Conservation (phyloP, 2,329 filamentous ascomycete genomes). For the Neophaeococcomyces mojaviensis region DNA sequence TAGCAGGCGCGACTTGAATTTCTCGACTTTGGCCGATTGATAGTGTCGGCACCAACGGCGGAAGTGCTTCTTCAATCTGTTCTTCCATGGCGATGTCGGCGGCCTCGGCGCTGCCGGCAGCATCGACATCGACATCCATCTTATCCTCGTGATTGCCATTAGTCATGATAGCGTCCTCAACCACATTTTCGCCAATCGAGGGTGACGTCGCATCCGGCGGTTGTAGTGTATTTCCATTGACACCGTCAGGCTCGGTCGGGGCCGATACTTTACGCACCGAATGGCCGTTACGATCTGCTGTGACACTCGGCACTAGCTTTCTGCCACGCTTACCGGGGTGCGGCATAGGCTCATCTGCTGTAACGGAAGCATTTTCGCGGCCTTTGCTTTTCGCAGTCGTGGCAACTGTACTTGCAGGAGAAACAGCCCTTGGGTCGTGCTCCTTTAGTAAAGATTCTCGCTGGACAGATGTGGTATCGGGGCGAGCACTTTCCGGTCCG, state of each 20-base stretch:
- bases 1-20: slow-evolving; percentile 41
- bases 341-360: slow-evolving; percentile 22
- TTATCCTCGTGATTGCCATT: slow-evolving; percentile 22
- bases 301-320: slow-evolving; percentile 17
- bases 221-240: slow-evolving; percentile 20
- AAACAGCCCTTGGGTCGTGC: slow-evolving; percentile 1
- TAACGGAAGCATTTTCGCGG: slow-evolving; percentile 23
- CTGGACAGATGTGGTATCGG: slow-evolving; percentile 18
- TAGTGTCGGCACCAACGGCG: slow-evolving; percentile 32
- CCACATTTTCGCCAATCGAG: slow-evolving; percentile 30
- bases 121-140: slow-evolving; percentile 39
- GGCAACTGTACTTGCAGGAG: slow-evolving; percentile 6
- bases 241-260: slow-evolving; percentile 17
- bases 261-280: slow-evolving; percentile 23
- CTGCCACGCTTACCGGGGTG: slow-evolving; percentile 28
- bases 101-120: slow-evolving; percentile 23
- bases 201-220: slow-evolving; percentile 18
- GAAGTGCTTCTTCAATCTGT: slow-evolving; percentile 23
- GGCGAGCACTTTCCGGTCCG: slow-evolving; percentile 35
- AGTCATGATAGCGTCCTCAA: slow-evolving; percentile 28
- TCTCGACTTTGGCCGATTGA: slow-evolving; percentile 39
- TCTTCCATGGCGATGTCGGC: slow-evolving; percentile 25
- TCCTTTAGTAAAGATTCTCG: slow-evolving; percentile 4
- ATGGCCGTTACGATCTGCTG: slow-evolving; percentile 28
- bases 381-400: slow-evolving; percentile 16